Conservation (phyloP, 306 rosid genomes). For the Mimosa bimucronata region DNA sequence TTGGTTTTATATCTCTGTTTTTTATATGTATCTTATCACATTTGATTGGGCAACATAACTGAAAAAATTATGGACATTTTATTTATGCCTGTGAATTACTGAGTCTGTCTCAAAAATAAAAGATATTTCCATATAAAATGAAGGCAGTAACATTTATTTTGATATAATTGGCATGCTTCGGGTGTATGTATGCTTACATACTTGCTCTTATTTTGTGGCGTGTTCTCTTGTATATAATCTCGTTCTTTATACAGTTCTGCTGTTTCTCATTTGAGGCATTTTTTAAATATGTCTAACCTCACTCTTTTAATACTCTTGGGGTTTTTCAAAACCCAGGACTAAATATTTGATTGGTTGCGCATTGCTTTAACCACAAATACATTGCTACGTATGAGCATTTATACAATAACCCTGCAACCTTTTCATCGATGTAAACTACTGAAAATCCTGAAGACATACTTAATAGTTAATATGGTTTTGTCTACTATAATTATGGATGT, state of each 20-base stretch:
- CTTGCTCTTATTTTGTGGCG: slow-evolving; percentile 2
- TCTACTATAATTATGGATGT: slow-evolving; percentile 12
- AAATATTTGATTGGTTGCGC: neutral
- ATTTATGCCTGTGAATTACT: neutral
- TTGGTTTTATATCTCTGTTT: neutral
- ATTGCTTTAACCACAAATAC: neutral
- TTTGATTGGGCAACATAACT: neutral
- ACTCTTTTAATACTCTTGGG: neutral
- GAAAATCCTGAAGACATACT: neutral
- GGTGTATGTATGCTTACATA: neutral
- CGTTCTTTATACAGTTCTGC: neutral
- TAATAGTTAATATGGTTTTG: slow-evolving; percentile 30
- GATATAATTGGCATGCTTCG: neutral
- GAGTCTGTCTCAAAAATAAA: neutral
- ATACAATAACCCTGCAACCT: neutral
- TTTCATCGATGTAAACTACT: slow-evolving; percentile 10
- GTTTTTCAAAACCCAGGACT: neutral
- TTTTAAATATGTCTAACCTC: neutral
- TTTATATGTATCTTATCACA: slow-evolving; percentile 7
- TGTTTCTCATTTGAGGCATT: neutral
- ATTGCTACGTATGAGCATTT: slow-evolving; percentile 1
- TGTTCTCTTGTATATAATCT: neutral
- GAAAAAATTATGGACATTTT: neutral
- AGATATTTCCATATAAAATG: neutral
- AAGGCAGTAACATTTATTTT: neutral